Base-by-base conservation (phyloP, 2,329 filamentous ascomycete genomes). In the Epichloe hybrida region DNA sequence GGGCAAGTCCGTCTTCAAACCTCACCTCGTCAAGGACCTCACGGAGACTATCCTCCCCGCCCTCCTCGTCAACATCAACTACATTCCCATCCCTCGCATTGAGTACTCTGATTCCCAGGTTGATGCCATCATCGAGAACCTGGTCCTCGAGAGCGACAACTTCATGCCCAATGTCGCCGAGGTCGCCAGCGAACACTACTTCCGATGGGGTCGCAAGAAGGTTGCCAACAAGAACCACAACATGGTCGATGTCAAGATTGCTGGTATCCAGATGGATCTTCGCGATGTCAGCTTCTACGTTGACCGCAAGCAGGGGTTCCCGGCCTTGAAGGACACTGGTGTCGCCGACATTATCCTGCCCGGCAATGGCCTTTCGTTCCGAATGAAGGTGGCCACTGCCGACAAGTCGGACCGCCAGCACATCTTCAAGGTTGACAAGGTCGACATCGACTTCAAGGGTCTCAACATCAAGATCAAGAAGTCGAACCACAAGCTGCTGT, bases 81-180 rank as follows among this genome's bases (percentile, higher is more conserved):
- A 98, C 67, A 79, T 98, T 13, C 89, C 93, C 4, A 80, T 98
- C 47, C 93, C 93, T 21, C 86, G 93, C 51, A 95, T 98, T 54
- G 93, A 98, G 72, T 93, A 89, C 63, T 84, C 81, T 1, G 93
- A 97, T 59, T 76, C 79, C 2, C 81, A 84, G 74, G 75, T 95
- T 48, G 93, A 98, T 67, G 84, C 84, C 46, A 79, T 97, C 46
- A 79, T 98, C 43, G 93, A 98, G 73, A 98, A 98, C 67, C 73
- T 98, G 11, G 85, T 96, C 44, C 79, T 98, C 49, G 93, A 98
- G 72, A 90, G 88, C 57, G 90, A 97, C 73, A 98, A 98, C 70
- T 82, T 98, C 59, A 88, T 90, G 70, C 93, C 93, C 56, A 98
- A 98, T 60, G 77, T 91, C 5, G 68, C 95, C 39, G 91, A 98